Base-by-base conservation (phyloP, 1,284 basidiomycete species). In the Phellinidium pouzarii region DNA sequence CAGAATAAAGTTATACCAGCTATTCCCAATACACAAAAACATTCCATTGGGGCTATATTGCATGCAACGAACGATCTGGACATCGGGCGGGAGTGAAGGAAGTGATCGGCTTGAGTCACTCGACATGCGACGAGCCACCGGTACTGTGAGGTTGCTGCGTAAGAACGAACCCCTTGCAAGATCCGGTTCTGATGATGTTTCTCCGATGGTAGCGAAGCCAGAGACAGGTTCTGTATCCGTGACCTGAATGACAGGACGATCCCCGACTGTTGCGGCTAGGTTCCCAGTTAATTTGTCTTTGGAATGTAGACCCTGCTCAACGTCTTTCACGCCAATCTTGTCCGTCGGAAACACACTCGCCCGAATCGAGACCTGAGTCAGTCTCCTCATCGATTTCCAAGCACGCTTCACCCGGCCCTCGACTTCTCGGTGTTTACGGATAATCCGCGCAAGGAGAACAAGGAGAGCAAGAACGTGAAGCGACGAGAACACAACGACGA, bases 11-110 rank as follows among this genome's bases (percentile, higher is more conserved):
- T n/a, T n/a, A n/a, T n/a, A 54, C 53, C 47, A 44, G 31, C 31
- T 44, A 23, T 54, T 54, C 40, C 53, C 53, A 1, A 54, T 45
- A n/a, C 53, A 54, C 17, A 54, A 20, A 20, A 54, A 54, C 47
- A 48, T 49, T 31, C 53, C 53, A 36, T 50, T 54, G 3, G 53
- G 53, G 36, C 53, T 54, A 38, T 54, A 54, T 3, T 23, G 34
- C 53, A 54, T 49, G 37, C 53, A 36, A 2, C 53, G 25, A 4
- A 37, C 48, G 6, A 54, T 25, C 14, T 49, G 53, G 7, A 50
- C 53, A 14, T 54, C 53, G 25, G 14, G 22, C 4, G 53, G 53
- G 5, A 54, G 41, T 4, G 48, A 27, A 38, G 53, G 53, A 19
- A 54, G 43, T 6, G 53, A 54, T 6, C 47, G 47, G 17, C 53